Evolutionary conservation across 208 protist species (phyloP), one percentile per base, ranked within the genome.

Genomic region (Leishmania tropica): DNA sequence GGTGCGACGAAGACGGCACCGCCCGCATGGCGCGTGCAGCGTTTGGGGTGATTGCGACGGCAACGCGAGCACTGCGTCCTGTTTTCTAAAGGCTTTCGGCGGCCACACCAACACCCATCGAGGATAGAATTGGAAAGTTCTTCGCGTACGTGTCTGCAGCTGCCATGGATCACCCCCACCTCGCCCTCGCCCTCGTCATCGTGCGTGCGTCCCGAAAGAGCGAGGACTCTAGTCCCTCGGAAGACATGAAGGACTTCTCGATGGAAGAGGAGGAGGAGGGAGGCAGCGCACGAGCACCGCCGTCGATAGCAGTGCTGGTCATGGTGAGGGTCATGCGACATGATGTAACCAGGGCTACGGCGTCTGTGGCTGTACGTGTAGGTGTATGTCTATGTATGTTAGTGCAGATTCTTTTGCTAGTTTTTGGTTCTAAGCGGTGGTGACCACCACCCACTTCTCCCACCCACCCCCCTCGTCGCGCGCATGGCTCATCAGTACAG

Each of bases 201-300:
- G 78, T 72, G n/a, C 74, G 78, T 7, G 78, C 78, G 31, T 62
- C 76, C 19, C 80, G 83, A 28, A 45, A 56, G 74, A 37, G 53
- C 13, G 48, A 84, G 24, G 40, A 70, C 31, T 74, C 78, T 48
- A 56, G 79, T 42, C 56, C 72, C 6, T 64, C 54, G 3, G 75
- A 83, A 6, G 37, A 78, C 68, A 53, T 58, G 35, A 53, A 68
- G 28, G 1, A 35, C 35, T 42, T 78, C 24, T 45, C 17, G 24
- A 42, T 40, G 10, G 53, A 15, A 1, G 19, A 1, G 2, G 65
- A 15, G 19, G 4, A 45, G 28, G 62, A 19, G 35, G 19, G 24
- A 2, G 15, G 8, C 40, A 53, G 45, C 68, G 24, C 42, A 35
- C 28, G 3, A 48, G 15, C 40, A 72, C 67, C 67, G 42, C 67